Base-by-base conservation (phyloP, 495 filamentous ascomycete species). In the Neurospora sublineolata region DNA sequence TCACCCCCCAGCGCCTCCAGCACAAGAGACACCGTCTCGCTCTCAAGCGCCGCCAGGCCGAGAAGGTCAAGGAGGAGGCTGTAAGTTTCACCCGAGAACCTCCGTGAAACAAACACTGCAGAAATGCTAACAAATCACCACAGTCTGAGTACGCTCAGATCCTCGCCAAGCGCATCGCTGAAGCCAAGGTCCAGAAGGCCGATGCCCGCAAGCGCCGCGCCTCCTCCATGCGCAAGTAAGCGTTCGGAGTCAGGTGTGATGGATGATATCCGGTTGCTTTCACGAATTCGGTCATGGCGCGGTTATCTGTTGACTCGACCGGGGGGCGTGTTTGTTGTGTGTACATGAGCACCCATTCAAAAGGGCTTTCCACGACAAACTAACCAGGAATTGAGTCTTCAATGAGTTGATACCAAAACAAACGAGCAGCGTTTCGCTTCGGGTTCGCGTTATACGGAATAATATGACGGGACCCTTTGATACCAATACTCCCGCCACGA, bases 1-100 rank as follows among this genome's bases (percentile, higher is more conserved):
- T 99, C 79, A 99, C 95, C 83, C 96, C 95, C 85, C 95, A 99
- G 86, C 96, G 95, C 83, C 93, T 99, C 77, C 95, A 99, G 88
- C 95, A 94, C 91, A 98, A 98, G 92, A 93, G 95, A 80, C 94
- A 98, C 86, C 87, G 92, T 78, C 87, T 94, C 77, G 94, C 95
- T 78, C 89, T 99, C 84, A 99, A 99, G 94, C 93, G 94, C 84
- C 94, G 96, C 81, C 90, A 91, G 81, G 84, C 93, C 77, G 96
- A 97, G 87, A 89, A 92, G 83, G 88, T 91, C 82, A 97, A 96
- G 88, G 96, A 99, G 84, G 95, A 95, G 87, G 96, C 95, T 37
- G 95, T 99, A 96, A 80, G 94, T 90, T 77, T 41, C 46, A 30
- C 58, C 39, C 20, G 4, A 18, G 70, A 42, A 52, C 27, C 2